Conservation (phyloP, 164 flowering plant species). For the Magnolia sinica region DNA sequence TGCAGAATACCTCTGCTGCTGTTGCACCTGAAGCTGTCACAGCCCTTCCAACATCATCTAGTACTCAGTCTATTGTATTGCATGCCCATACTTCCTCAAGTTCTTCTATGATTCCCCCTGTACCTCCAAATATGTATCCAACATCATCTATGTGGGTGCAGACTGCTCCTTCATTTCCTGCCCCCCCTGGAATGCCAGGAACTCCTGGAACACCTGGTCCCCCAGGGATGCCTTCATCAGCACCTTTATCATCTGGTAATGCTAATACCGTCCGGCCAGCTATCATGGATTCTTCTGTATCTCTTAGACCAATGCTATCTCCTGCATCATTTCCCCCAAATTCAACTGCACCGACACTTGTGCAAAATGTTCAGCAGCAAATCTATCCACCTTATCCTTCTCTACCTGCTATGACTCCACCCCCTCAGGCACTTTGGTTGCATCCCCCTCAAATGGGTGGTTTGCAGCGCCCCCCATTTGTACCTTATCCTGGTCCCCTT, state of each 20-base stretch:
- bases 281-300: constrained; percentile 29
- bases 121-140: constrained; percentile 29
- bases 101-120: constrained; percentile 19
- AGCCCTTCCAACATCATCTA: constrained; percentile 22
- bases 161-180: constrained; percentile 34
- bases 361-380: constrained; percentile 38
- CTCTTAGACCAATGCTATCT: constrained; percentile 28
- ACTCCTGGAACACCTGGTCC: constrained; percentile 46
- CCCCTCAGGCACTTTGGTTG: constrained; percentile 69
- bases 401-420: constrained; percentile 41
- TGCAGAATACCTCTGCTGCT: constrained; percentile 32
- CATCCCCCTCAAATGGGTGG: constrained; percentile 59
- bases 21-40: constrained; percentile 26
- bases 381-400: constrained; percentile 38
- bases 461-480: constrained; percentile 53
- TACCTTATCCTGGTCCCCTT: constrained; percentile 48
- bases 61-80: constrained; percentile 30
- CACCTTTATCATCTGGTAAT: constrained; percentile 20
- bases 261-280: constrained; percentile 21
- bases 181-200: constrained; percentile 33
- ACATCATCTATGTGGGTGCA: constrained; percentile 26
- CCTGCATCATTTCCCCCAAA: constrained; percentile 23
- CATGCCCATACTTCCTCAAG: constrained; percentile 26
- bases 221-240: constrained; percentile 43
- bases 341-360: constrained; percentile 12